Percentiles rank a stretch among this genome's conserved stretches.
Conservation (phyloP, 768 basidiomycete genomes). For the Gloeopeniophorella convolvens region DNA sequence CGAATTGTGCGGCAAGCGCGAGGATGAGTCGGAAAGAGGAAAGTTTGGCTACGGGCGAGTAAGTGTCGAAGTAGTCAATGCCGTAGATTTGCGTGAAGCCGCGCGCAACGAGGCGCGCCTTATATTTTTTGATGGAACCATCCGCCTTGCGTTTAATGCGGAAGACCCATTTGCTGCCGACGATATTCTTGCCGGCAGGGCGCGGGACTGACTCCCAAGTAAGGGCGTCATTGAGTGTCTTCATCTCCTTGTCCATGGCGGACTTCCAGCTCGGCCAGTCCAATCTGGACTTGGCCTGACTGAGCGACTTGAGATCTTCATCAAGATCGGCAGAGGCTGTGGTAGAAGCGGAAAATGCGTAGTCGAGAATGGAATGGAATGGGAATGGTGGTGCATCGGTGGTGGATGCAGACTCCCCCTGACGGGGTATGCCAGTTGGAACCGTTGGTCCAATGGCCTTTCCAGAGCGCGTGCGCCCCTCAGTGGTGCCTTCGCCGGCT, state of each 20-base stretch:
- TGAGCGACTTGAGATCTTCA: background rate
- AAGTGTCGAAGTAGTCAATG: too few species aligned
- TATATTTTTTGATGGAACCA: slow-evolving; percentile 29
- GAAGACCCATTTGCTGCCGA: slow-evolving; percentile 38
- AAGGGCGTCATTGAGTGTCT: slow-evolving; percentile 18
- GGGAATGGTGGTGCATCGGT: too few species aligned
- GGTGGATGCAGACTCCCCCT: too few species aligned
- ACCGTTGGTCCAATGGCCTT: too few species aligned
- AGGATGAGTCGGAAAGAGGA: slow-evolving; percentile 24
- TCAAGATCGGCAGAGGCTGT: background rate
- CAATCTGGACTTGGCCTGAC: slow-evolving; percentile 23
- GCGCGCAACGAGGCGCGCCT: slow-evolving; percentile 22
- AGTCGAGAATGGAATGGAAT: too few species aligned
- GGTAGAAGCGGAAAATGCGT: background rate
- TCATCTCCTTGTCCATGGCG: slow-evolving; percentile 23
- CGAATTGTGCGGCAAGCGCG: slow-evolving; percentile 22
- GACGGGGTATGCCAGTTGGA: too few species aligned
- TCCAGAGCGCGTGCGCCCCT: too few species aligned
- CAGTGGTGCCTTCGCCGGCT: background rate
- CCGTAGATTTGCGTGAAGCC: too few species aligned
- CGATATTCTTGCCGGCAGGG: slow-evolving; percentile 16
- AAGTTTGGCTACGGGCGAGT: slow-evolving; percentile 24
- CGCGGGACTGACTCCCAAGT: slow-evolving; percentile 28
- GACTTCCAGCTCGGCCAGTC: slow-evolving; percentile 26
- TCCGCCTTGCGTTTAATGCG: slow-evolving; percentile 32